A percentile compares a stretch with the other conserved stretches of the same genome.
Evolutionary conservation across 2,329 filamentous ascomycete species (phyloP).

Genomic region (Acrodontium crateriforme): DNA sequence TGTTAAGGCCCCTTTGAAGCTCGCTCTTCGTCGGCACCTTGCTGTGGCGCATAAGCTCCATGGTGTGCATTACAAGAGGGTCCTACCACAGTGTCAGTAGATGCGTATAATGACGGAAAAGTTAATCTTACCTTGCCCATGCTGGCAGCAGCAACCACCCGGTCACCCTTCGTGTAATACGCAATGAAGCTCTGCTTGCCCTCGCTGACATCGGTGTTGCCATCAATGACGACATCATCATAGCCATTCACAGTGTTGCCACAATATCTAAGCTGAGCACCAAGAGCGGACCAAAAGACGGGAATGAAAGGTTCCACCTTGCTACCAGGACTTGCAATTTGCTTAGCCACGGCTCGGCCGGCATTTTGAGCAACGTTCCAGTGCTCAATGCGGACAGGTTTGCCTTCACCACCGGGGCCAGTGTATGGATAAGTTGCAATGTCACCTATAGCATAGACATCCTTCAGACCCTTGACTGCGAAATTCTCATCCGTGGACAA

Average conservation of each 20-base stretch:
- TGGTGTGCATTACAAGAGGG: conserved; percentile 68
- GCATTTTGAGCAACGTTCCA: conserved; percentile 97
- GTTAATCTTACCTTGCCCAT: conserved; percentile 73
- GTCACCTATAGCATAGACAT: conserved; percentile 87
- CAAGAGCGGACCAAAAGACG: conserved; percentile 92
- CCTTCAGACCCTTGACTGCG: conserved; percentile 57
- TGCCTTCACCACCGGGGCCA: conserved; percentile 68
- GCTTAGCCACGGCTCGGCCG: conserved; percentile 63
- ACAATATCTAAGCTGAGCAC: conserved; percentile 81
- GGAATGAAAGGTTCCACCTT: conserved; percentile 66
- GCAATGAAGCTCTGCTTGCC: conserved; percentile 66
- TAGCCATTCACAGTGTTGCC: conserved; percentile 72
- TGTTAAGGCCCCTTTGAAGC: conserved; percentile 46
- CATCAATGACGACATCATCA: conserved; percentile 73
- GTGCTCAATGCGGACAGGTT: conserved; percentile 75
- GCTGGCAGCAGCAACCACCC: conserved; percentile 75
- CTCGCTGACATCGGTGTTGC: conserved; percentile 48
- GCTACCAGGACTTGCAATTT: conserved; percentile 54
- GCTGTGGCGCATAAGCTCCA: conserved; percentile 69
- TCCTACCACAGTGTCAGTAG: conserved; percentile 55
- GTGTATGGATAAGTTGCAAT: conserved; percentile 92
- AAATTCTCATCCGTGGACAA: conserved; percentile 69
- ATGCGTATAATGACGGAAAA: background rate
- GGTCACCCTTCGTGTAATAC: conserved; percentile 78
- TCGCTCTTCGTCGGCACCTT: conserved; percentile 76